These are phyloP conservation scores for Dictyophora rubrovolvata DNA, from an alignment of 768 basidiomycete species.

Conservation along the genomic window DNA sequence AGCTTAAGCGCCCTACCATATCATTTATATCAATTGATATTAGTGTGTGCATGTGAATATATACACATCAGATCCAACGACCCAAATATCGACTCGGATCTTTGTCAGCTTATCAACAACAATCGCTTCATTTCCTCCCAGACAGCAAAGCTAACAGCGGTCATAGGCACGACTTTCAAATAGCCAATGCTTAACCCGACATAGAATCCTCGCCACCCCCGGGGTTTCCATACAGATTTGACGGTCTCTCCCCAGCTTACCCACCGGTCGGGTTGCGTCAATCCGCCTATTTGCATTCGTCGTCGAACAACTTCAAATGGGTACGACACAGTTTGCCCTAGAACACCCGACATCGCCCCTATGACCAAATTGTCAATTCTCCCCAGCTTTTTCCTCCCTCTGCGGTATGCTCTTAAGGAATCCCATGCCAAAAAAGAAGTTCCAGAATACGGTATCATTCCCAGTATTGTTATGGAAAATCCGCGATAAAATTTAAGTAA, in stretches of 20 bases:
- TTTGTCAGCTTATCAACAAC: slow-evolving; percentile 22
- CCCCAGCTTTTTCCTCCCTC: slow-evolving; percentile 20
- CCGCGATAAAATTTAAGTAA: slow-evolving; percentile 92
- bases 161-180: slow-evolving; percentile 94
- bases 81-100: too few relatives aligned
- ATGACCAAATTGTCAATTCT: slow-evolving; percentile 63
- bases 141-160: slow-evolving; percentile 81
- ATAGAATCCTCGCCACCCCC: slow-evolving; percentile 85
- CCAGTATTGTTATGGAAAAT: slow-evolving; percentile 84
- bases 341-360: slow-evolving; percentile 77
- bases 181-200: slow-evolving; percentile 88
- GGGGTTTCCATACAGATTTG: slow-evolving; percentile 46
- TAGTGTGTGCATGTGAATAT: too few relatives aligned
- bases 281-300: slow-evolving; percentile 91
- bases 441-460: slow-evolving; percentile 94
- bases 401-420: slow-evolving; percentile 40
- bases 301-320: slow-evolving; percentile 90
- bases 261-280: slow-evolving; percentile 67
- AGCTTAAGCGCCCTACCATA: too few relatives aligned
- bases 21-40: too few relatives aligned
- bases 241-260: slow-evolving; percentile 73
- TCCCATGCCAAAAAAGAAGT: slow-evolving; percentile 93
- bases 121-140: slow-evolving; percentile 75
- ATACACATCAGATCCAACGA: too few relatives aligned
- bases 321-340: slow-evolving; percentile 85